Conservation (phyloP, 495 filamentous ascomycete genomes). For the Daldinia decipiens region DNA sequence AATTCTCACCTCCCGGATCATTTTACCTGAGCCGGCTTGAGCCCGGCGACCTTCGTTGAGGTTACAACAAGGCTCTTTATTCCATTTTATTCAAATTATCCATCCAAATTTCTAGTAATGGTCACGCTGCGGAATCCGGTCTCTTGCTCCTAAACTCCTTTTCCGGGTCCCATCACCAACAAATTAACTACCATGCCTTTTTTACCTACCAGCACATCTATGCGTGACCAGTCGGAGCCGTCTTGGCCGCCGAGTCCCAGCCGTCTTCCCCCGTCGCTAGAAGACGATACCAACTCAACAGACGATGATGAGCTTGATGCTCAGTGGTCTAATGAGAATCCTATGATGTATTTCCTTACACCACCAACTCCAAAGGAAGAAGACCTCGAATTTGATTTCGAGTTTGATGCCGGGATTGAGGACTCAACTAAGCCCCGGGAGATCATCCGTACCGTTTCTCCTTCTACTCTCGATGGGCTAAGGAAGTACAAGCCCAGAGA, state of each 20-base stretch:
- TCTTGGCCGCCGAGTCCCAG: slow-evolving; percentile 51
- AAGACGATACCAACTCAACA: slow-evolving; percentile 51
- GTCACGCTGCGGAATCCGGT: slow-evolving; percentile 23
- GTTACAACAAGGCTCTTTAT: slow-evolving; percentile 33
- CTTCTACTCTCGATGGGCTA: slow-evolving; percentile 58
- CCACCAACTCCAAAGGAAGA: slow-evolving; percentile 50
- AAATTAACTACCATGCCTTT: slow-evolving; percentile 42
- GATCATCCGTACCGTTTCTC: slow-evolving; percentile 59
- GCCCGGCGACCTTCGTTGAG: slow-evolving; percentile 43
- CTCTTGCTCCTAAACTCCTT: slow-evolving; percentile 12
- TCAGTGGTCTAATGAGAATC: slow-evolving; percentile 54
- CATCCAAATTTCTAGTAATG: slow-evolving; percentile 22
- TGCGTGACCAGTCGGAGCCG: slow-evolving; percentile 39
- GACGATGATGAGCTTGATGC: slow-evolving; percentile 54
- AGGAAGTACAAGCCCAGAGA: slow-evolving; percentile 51
- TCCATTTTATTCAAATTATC: slow-evolving; percentile 19
- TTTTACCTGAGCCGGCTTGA: slow-evolving; percentile 45
- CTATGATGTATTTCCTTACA: slow-evolving; percentile 62
- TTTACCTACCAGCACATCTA: slow-evolving; percentile 34
- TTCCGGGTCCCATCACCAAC: slow-evolving; percentile 17
- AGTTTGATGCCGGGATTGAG: slow-evolving; percentile 63
- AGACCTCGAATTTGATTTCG: slow-evolving; percentile 56
- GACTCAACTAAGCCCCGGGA: slow-evolving; percentile 54
- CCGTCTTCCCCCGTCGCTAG: slow-evolving; percentile 49
- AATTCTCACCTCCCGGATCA: slow-evolving; percentile 28